Evolutionary conservation across 2,329 filamentous ascomycete genomes (phyloP).

Genomic region (Alternaria atra): DNA sequence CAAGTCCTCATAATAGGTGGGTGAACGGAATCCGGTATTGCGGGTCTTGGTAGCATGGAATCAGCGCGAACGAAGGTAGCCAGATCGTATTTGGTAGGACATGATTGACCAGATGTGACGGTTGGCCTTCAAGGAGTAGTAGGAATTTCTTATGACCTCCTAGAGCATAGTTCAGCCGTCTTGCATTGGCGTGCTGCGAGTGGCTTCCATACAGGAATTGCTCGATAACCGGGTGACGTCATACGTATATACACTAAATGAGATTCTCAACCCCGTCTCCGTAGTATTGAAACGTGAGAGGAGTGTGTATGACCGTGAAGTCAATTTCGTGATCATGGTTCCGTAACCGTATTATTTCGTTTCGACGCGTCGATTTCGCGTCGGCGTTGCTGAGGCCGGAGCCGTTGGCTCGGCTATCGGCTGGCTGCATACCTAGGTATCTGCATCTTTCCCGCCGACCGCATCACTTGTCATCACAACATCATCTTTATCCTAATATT

Average conservation of each 20-base stretch:
- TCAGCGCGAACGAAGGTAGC: neutral
- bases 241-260: neutral
- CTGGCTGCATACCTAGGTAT: constrained; percentile 2
- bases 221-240: neutral
- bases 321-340: neutral
- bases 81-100: neutral
- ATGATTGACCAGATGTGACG: neutral
- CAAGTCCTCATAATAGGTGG: neutral
- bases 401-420: constrained; percentile 10
- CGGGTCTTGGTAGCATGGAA: neutral
- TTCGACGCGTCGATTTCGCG: constrained; percentile 5
- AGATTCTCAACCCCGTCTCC: neutral
- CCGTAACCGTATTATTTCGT: neutral
- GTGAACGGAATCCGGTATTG: neutral
- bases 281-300: neutral
- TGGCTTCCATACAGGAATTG: neutral
- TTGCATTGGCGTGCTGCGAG: neutral
- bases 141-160: neutral
- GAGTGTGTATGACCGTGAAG: neutral
- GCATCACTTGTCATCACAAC: constrained; percentile 22
- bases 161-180: neutral
- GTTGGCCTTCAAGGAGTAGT: neutral
- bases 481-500: constrained; percentile 16
- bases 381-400: constrained; percentile 1
- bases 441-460: constrained; percentile 16